phyloP scores from a whole-genome alignment of 768 basidiomycete species.

The Obba rivulosa region DNA sequence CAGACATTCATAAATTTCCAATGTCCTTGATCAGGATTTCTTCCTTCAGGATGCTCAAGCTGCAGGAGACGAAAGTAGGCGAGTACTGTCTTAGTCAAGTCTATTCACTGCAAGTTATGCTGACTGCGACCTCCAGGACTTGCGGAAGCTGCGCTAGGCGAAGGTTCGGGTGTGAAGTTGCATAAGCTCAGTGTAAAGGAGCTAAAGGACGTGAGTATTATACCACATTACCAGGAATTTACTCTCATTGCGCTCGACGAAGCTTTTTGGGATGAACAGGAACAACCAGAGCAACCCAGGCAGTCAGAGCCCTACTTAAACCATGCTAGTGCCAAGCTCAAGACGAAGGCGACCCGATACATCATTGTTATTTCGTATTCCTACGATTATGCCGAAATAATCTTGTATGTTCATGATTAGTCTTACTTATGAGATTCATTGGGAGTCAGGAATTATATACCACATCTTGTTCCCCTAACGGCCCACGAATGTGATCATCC shows the following conservation, averaged over 20 bases:
- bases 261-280: slow-evolving; percentile 14
- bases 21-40: neutral
- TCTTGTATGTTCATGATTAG: too few relatives aligned
- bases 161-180: slow-evolving; percentile 56
- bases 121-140: slow-evolving; percentile 32
- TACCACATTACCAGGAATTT: neutral
- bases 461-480: too few relatives aligned
- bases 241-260: neutral
- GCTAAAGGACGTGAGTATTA: slow-evolving; percentile 48
- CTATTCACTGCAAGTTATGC: neutral
- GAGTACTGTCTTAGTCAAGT: slow-evolving; percentile 8
- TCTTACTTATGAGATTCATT: too few relatives aligned
- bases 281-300: neutral
- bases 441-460: too few relatives aligned
- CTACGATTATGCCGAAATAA: too few relatives aligned
- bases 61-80: slow-evolving; percentile 67
- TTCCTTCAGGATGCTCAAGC: slow-evolving; percentile 50
- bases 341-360: too few relatives aligned
- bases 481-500: too few relatives aligned
- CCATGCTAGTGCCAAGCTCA: too few relatives aligned
- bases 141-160: slow-evolving; percentile 66
- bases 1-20: neutral
- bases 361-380: too few relatives aligned
- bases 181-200: slow-evolving; percentile 67
- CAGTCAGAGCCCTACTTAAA: too few relatives aligned